Evolutionary conservation across 164 flowering plant genomes (phyloP), one percentile per base, ranked within the genome.

Genomic region (Taxillus chinensis): DNA sequence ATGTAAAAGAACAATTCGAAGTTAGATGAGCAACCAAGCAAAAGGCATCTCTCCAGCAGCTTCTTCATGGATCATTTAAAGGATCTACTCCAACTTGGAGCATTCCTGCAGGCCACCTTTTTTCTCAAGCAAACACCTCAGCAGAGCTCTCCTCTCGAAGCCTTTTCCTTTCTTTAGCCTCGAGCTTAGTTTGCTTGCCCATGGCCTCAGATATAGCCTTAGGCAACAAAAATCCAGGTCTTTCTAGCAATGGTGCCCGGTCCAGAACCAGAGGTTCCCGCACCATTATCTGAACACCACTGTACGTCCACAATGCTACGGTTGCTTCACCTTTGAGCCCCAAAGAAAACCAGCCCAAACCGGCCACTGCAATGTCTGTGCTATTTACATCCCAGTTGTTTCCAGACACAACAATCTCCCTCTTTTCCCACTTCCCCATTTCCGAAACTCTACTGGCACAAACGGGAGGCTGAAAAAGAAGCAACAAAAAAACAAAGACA

Each of bases 201-300:
- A 95, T 45, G 42, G 92, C 90, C 39, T 89, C 90, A 10, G 96
- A 87, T 72, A 95, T 82, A 12, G 96, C 87, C 69, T 85, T 84
- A 7, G 97, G 96, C 45, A 95, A 76, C 81, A 74, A 80, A 71
- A 95, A 95, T 2, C 99, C 97, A 42, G 96, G 84, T 71, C 89
- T 81, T 69, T 95, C 96, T 17, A 89, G 79, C 69, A 77, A 84
- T 39, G 64, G 64, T 37, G 97, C 95, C 9, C 96, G 85, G 68
- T 87, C 97, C 57, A 89, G 87, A 67, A 82, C 86, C 71, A 95
- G 73, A 51, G 99, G 98, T 17, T 95, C 99, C n/a, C 98, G 78
- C 48, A 69, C 2, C 2, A 80, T 80, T 46, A 83, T 66, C 45
- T 83, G 80, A 41, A 89, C 66, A 55, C 88, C 92, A 60, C 83